phyloP scores from a whole-genome alignment of 495 filamentous ascomycete species.

The Talaromyces adpressus region DNA sequence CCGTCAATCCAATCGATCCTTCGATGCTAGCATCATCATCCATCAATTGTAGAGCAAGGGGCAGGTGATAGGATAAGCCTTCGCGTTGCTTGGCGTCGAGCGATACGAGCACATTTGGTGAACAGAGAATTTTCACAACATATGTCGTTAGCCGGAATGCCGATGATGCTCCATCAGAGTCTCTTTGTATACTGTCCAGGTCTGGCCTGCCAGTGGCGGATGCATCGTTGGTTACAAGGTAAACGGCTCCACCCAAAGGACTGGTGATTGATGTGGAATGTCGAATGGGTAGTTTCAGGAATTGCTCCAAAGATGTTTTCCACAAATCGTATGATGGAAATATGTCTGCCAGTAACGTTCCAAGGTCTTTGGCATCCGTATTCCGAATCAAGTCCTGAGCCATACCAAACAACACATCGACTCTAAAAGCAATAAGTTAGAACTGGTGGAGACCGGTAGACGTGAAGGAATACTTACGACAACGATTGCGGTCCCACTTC shows the following conservation, averaged over 20 bases:
- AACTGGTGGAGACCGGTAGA: neutral
- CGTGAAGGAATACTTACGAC: slow-evolving; percentile 28
- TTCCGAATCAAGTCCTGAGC: slow-evolving; percentile 44
- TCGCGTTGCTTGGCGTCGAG: slow-evolving; percentile 25
- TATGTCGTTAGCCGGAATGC: slow-evolving; percentile 70
- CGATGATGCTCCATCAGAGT: slow-evolving; percentile 60
- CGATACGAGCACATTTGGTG: slow-evolving; percentile 18
- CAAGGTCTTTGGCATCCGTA: slow-evolving; percentile 21
- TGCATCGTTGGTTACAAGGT: slow-evolving; percentile 45
- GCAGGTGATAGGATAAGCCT: slow-evolving; percentile 39
- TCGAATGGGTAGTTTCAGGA: slow-evolving; percentile 51
- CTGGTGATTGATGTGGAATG: slow-evolving; percentile 64
- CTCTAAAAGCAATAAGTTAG: slow-evolving; percentile 25
- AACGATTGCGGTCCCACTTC: slow-evolving; percentile 47
- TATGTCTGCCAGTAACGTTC: slow-evolving; percentile 29
- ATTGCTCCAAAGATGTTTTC: slow-evolving; percentile 46
- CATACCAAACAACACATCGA: slow-evolving; percentile 47
- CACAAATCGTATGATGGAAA: slow-evolving; percentile 43
- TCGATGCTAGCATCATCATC: slow-evolving; percentile 57
- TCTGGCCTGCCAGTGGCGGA: slow-evolving; percentile 19
- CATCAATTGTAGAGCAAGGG: slow-evolving; percentile 49
- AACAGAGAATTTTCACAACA: slow-evolving; percentile 47
- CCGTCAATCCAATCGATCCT: slow-evolving; percentile 50
- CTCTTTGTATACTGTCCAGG: slow-evolving; percentile 38
- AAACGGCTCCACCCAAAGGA: slow-evolving; percentile 61